These are phyloP conservation scores for Lithospermum erythrorhizon DNA, from an alignment of 257 asterid species.

Conservation along the genomic window DNA sequence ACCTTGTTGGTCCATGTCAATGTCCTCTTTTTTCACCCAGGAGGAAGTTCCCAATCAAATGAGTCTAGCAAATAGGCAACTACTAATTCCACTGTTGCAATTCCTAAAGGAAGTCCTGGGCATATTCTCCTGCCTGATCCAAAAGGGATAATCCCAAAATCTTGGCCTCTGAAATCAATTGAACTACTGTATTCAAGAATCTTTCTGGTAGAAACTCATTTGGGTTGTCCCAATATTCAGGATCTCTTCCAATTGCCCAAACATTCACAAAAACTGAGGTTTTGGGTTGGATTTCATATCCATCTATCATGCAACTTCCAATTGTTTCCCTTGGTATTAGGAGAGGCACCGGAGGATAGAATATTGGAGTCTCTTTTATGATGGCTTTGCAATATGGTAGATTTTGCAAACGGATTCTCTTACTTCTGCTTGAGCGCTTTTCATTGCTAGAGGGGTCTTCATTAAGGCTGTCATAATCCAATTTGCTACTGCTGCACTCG, in stretches of 20 bases:
- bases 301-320: conserved; percentile 7
- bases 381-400: conserved; percentile 23
- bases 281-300: conserved; percentile 12
- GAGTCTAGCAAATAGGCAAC: conserved; percentile 13
- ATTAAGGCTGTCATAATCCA: conserved; percentile 25
- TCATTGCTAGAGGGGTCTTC: conserved; percentile 16
- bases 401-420: conserved; percentile 6
- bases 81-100: conserved; percentile 7
- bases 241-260: conserved; percentile 22
- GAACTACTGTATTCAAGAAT: conserved; percentile 17
- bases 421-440: conserved; percentile 18
- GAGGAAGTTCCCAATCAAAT: conserved; percentile 20
- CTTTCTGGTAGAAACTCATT: conserved; percentile 19
- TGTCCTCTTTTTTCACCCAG: conserved; percentile 10
- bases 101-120: conserved; percentile 9
- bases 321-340: conserved; percentile 16
- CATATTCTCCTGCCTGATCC: conserved; percentile 19
- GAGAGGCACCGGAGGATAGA: conserved; percentile 20
- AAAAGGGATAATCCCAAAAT: conserved; percentile 14
- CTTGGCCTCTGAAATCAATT: conserved; percentile 14
- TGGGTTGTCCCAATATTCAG: conserved; percentile 13
- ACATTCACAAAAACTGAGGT: conserved; percentile 15
- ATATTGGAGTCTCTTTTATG: conserved; percentile 15
- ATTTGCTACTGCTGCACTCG: conserved; percentile 5
- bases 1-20: conserved; percentile 15